Evolutionary conservation across 2,329 filamentous ascomycete species (phyloP), one percentile per base, ranked within the genome.

Genomic region (Hyphodiscus sp.): DNA sequence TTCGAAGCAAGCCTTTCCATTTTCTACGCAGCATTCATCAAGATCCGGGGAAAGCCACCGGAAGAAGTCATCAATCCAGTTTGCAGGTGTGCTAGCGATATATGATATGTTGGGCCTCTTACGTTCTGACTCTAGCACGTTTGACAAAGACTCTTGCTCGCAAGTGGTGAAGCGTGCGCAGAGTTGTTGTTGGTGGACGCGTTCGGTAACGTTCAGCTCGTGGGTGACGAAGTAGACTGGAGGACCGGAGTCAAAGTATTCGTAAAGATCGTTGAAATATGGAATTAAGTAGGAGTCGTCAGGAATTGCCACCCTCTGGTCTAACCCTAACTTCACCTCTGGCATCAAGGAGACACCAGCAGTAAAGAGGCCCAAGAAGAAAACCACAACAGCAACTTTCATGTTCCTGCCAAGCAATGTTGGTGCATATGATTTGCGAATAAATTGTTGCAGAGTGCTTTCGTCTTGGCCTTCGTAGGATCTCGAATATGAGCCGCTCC

Each of bases 51-150:
- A 95, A n/a, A 97, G 75, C 92, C 94, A 99, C 55, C 89, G 80
- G 72, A 97, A 90, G 72, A 90, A 97, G 67, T 99, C 94, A 61
- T 99, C 94, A 18, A 99, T 81, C 94, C 94, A 99, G 69, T 88
- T 96, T 2, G 95, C 94, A 0, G 92, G 85, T 0, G 91, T 87
- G 10, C 91, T 85, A 7, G 90, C 81, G 61, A 99, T 89, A 69
- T 91, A 97, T 1, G 91, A 96, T 1, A 92, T 77, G 7, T 95
- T 82, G 0, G 91, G 80, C 41, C 94, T 83, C 73, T 96, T 97
- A 11, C 94, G 84, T 72, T 99, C 95, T 62, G 94, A 89, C 68
- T 99, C 95, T 4, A 99, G 77, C 1, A 96, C 85, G 65, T 96
- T 96, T 41, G 90, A 83, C 3, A 99, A 75, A 0, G 91, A 96